A percentile compares a stretch with the other conserved stretches of the same genome.
Evolutionary conservation across 352 stramenopile genomes (phyloP).

Genomic region (Phytophthora sojae): DNA sequence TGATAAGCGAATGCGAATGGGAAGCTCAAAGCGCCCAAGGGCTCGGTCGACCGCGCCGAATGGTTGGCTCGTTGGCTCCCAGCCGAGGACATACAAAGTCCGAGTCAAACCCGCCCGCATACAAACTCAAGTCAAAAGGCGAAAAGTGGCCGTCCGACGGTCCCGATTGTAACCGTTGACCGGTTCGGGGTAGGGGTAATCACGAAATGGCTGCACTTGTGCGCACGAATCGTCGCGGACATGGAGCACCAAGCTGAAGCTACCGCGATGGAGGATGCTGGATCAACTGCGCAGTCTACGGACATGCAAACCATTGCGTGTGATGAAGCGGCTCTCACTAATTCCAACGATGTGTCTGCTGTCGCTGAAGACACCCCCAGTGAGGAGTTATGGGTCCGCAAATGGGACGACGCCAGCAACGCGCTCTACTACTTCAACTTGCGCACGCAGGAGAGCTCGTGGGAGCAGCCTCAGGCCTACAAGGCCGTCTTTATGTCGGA

Average conservation of each 20-base stretch:
- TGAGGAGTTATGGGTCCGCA: conserved; percentile 39
- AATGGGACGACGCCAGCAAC: conserved; percentile 38
- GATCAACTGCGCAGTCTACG: neutral
- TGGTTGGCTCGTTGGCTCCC: conserved; percentile 86
- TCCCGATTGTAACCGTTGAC: conserved; percentile 4
- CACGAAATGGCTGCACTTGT: conserved; percentile 14
- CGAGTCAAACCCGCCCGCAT: conserved; percentile 3
- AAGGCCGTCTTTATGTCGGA: conserved; percentile 34
- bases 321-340: neutral
- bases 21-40: conserved; percentile 22
- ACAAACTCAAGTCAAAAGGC: conserved; percentile 3
- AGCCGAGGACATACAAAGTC: conserved; percentile 51
- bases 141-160: neutral
- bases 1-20: conserved; percentile 90
- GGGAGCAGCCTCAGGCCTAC: conserved; percentile 37
- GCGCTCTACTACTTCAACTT: conserved; percentile 49
- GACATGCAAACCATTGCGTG: neutral
- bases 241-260: neutral
- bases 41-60: conserved; percentile 34
- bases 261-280: neutral
- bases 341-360: neutral
- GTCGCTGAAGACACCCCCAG: neutral
- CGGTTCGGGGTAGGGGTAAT: conserved; percentile 13
- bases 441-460: conserved; percentile 40
- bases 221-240: conserved; percentile 14